A percentile compares a stretch with the other conserved stretches of the same genome.
Evolutionary conservation across 1,284 basidiomycete genomes (phyloP).

Genomic region (Trichosporon sp.): DNA sequence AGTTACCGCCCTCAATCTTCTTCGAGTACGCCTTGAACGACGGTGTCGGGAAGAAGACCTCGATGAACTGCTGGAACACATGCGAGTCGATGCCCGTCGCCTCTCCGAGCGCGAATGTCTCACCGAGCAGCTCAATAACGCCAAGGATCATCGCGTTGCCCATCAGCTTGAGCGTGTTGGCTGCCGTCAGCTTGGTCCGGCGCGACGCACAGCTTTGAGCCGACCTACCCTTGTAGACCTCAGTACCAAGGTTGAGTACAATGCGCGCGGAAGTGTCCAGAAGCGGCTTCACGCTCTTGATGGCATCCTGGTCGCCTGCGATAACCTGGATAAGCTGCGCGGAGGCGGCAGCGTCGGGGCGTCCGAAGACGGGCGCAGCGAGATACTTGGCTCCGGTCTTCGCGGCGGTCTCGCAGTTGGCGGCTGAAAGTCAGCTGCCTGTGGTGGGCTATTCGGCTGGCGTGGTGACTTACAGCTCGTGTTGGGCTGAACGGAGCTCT

Average conservation of each 20-base stretch:
- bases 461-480: constrained; percentile 38
- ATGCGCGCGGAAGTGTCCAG: constrained; percentile 35
- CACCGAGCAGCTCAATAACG: constrained; percentile 48
- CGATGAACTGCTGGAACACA: constrained; percentile 37
- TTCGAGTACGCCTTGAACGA: constrained; percentile 47
- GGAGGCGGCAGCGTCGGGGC: constrained; percentile 40
- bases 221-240: constrained; percentile 49
- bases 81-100: constrained; percentile 39
- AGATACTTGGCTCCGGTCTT: constrained; percentile 39
- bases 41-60: constrained; percentile 46
- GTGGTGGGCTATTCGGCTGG: too few species aligned
- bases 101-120: constrained; percentile 48
- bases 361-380: constrained; percentile 45
- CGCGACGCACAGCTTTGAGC: background rate
- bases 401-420: constrained; percentile 35
- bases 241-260: constrained; percentile 43
- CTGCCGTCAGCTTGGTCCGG: constrained; percentile 30
- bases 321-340: constrained; percentile 42
- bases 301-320: constrained; percentile 34
- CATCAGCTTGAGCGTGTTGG: constrained; percentile 46
- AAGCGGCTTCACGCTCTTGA: constrained; percentile 34
- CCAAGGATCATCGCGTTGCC: constrained; percentile 49
- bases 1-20: constrained; percentile 46
- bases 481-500: constrained; percentile 40
- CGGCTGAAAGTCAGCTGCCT: constrained; percentile 29